Conservation (phyloP, 257 asterid genomes). For the Nicotiana noctiflora region DNA sequence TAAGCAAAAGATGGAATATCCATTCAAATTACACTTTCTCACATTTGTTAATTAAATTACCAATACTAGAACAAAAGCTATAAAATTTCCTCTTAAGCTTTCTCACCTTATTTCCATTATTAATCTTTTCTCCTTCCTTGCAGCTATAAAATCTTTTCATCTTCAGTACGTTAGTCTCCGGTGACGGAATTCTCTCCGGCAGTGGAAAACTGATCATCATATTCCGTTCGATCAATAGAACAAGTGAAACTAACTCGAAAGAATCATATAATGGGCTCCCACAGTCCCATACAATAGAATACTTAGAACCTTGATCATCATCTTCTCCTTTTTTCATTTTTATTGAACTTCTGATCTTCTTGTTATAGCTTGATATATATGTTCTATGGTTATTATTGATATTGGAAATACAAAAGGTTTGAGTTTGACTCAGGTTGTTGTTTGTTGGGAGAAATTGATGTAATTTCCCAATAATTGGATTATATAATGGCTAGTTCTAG, state of each 20-base stretch:
- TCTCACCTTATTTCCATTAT: conserved; percentile 7
- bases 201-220: conserved; percentile 13
- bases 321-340: conserved; percentile 19
- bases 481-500: background rate
- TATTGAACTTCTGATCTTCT: background rate
- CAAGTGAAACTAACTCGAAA: conserved; percentile 32
- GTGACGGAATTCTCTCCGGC: background rate
- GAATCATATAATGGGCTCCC: conserved; percentile 57
- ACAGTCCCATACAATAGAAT: conserved; percentile 32
- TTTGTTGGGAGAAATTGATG: background rate
- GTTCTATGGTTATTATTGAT: background rate
- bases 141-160: background rate
- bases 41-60: background rate
- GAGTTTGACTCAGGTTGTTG: background rate
- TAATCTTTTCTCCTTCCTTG: background rate
- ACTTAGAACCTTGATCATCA: background rate
- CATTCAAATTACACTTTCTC: background rate
- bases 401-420: background rate
- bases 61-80: conserved; percentile 5
- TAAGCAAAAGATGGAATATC: background rate
- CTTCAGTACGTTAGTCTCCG: background rate
- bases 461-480: background rate
- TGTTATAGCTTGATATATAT: background rate
- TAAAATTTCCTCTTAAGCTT: conserved; percentile 8
- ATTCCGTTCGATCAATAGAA: conserved; percentile 30